Base-by-base conservation (phyloP, 345 rosid species). In the Excoecaria agallocha region DNA sequence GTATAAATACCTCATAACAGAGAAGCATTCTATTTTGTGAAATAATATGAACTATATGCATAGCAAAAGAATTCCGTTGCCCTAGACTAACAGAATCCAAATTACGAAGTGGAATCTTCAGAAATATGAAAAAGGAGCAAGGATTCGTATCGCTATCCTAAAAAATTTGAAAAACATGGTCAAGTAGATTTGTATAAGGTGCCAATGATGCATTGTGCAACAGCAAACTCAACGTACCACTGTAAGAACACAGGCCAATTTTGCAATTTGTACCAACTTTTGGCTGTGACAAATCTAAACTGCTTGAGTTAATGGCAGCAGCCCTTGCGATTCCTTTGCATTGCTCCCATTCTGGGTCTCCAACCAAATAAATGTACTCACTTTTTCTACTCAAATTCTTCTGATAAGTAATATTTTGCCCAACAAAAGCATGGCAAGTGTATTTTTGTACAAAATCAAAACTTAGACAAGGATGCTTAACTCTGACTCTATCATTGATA, bases 391-490 rank as follows among this genome's bases (percentile, higher is more conserved):
- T 76, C 19, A 73, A 52, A 19, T 70, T 59, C 71, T 70, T 74
- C 39, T 58, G 13, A 46, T 69, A 19, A 17, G 63, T 65, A 38
- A 55, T 12, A 54, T 77, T 73, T 1, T 5, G 64, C 52, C 74
- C 35, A 22, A 15, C 10, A 46, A 87, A 87, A 73, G 75, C 73
- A 72, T 74, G 37, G 81, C 86, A 84, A 59, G 85, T 77, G 73
- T 79, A 85, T 52, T 83, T 87, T 66, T 84, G 84, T 59, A n/a
- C 66, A 76, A 78, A 82, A 77, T 57, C 68, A 74, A 79, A 81
- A 76, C 71, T 62, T 1, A 89, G 81, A 75, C 93, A 89, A 67
- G 90, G 93, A 82, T 89, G 91, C 76, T 70, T 81, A 65, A 86
- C 35, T 72, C 77, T 75, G 62, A 71, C 30, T 24, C 49, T 69